Conservation (phyloP, 768 basidiomycete genomes). For the Termitomyces sp. region DNA sequence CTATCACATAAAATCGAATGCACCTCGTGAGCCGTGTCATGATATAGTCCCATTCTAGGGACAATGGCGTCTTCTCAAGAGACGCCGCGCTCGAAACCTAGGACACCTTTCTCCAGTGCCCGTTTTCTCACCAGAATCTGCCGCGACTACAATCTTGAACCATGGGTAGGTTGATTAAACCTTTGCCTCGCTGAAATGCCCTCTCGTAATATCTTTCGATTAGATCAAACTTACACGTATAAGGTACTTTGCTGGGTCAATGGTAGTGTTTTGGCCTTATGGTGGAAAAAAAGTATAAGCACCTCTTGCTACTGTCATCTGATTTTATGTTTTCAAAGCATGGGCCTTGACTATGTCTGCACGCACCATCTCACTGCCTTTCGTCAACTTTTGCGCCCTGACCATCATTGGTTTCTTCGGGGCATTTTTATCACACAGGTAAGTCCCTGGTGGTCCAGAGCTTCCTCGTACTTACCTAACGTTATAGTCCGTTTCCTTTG, state of each 20-base stretch:
- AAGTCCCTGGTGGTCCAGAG: neutral
- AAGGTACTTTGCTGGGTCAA: slow-evolving; percentile 9
- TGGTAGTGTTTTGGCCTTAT: slow-evolving; percentile 17
- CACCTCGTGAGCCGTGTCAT: neutral
- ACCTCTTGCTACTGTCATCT: neutral
- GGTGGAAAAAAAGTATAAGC: neutral
- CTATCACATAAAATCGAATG: neutral
- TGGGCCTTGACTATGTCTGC: slow-evolving; percentile 15
- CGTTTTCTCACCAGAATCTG: neutral
- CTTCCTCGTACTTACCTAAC: neutral
- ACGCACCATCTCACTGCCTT: slow-evolving; percentile 1
- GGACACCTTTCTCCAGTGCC: neutral
- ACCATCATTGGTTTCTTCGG: slow-evolving; percentile 11
- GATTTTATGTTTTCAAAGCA: neutral
- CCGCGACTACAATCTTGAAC: neutral
- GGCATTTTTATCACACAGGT: slow-evolving; percentile 13
- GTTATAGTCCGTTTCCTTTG: neutral
- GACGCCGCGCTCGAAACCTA: neutral
- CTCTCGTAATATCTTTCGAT: neutral
- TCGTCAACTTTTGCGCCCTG: neutral
- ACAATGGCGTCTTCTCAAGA: neutral
- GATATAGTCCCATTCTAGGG: neutral
- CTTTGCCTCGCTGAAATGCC: neutral
- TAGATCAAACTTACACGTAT: slow-evolving; percentile 11
- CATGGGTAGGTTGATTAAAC: neutral